phyloP scores from a whole-genome alignment of 2,329 filamentous ascomycete genomes.

The Chaetomium strumarium region DNA sequence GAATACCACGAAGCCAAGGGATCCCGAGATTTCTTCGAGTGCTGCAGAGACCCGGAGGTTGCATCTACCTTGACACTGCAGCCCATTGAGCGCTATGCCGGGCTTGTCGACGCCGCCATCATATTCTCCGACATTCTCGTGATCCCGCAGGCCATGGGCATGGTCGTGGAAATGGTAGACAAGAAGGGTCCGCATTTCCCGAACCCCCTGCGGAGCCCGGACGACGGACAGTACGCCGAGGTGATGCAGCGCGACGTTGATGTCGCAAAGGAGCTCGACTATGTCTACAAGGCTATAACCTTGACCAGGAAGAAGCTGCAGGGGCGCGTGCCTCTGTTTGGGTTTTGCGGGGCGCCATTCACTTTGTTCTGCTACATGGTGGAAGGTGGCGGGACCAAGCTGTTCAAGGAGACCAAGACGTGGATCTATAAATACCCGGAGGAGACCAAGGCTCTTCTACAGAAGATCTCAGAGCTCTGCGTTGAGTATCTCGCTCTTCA shows the following conservation, averaged over 20 bases:
- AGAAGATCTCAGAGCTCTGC: conserved; percentile 90
- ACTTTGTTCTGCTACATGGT: conserved; percentile 99
- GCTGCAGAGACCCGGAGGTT: conserved; percentile 88
- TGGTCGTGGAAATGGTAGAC: conserved; percentile 97
- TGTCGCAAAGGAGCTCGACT: conserved; percentile 77
- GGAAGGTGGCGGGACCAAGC: conserved; percentile 90
- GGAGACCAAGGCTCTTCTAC: conserved; percentile 72
- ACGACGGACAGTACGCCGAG: conserved; percentile 75
- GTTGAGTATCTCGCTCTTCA: conserved; percentile 92
- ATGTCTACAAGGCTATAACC: conserved; percentile 94
- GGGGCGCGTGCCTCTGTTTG: conserved; percentile 86
- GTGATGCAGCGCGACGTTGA: conserved; percentile 75
- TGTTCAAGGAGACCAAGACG: conserved; percentile 90
- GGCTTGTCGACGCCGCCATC: conserved; percentile 91
- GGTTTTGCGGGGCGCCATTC: conserved; percentile 96
- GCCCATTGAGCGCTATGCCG: conserved; percentile 84
- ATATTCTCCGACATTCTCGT: conserved; percentile 99
- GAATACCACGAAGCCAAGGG: conserved; percentile 97
- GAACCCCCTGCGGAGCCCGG: conserved; percentile 68
- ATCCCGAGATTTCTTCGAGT: conserved; percentile 89
- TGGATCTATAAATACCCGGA: conserved; percentile 90
- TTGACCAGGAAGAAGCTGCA: conserved; percentile 81
- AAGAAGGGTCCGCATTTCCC: conserved; percentile 97
- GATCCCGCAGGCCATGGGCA: conserved; percentile 95
- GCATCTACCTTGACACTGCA: conserved; percentile 91